Base-by-base conservation (phyloP, 192 early-diverging fungal genomes). In the Podila epicladia region DNA sequence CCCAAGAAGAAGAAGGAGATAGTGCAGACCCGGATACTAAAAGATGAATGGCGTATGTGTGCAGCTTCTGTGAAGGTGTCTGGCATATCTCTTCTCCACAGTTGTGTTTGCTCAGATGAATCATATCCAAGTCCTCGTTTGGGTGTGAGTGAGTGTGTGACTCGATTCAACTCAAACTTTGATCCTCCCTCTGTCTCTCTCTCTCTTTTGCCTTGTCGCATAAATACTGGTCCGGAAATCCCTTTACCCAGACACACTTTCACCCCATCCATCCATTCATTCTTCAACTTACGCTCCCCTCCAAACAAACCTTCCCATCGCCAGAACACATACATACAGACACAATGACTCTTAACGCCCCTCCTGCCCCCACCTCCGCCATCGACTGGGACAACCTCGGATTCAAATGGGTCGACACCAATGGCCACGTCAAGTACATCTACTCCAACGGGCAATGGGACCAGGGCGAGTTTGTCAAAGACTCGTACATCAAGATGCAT, bases 351-450 rank as follows among this genome's bases (percentile, higher is more conserved):
- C 4, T 13, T 33, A 17, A 26, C 26, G 59, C 68, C 22, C 73
- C 76, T 24, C 74, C 73, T 22, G 58, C 83, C 55, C 85, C 86
- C 37, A 69, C 74, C 19, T 50, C 82, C 55, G 74, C 74, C 35
- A 58, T 94, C 75, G 86, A 94, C 88, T 94, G 90, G 88, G 62
- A 69, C 49, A 88, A 89, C 63, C 83, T 94, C 31, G 91, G 91
- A 28, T 94, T 94, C 84, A 82, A 88, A 70, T 89, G 88, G 74
- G 68, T 87, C 41, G 85, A 88, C 64, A 89, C 88, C 31, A 92
- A 93, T 67, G 87, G 86, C 9, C 87, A 89, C 76, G 75, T 91
- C 68, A 88, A 87, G 59, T 93, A 91, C 86, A 84, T 83, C 20
- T 92, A 87, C 89, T 83, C 73, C 37, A 82, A 88, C 41, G 87